Percentiles rank a stretch among this genome's conserved stretches.
Conservation (phyloP, 495 filamentous ascomycete genomes). For the Daldinia vernicosa region DNA sequence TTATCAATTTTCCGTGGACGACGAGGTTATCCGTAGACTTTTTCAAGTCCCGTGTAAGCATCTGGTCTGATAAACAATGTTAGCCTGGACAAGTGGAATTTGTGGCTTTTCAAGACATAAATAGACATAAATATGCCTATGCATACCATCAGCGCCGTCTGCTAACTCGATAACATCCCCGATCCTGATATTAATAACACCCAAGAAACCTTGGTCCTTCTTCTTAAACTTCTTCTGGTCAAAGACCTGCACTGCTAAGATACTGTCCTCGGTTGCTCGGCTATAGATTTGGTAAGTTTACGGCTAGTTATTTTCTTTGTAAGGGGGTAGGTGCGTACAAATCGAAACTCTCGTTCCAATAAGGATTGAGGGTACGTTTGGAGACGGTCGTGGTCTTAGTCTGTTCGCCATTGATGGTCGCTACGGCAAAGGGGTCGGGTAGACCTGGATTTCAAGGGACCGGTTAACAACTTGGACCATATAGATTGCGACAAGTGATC, state of each 20-base stretch:
- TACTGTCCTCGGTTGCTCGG: conserved; percentile 89
- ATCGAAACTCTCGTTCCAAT: conserved; percentile 99
- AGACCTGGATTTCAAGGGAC: conserved; percentile 69
- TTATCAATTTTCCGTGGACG: conserved; percentile 95
- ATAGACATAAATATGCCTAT: neutral
- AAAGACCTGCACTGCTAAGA: conserved; percentile 97
- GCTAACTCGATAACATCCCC: conserved; percentile 91
- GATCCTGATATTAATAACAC: conserved; percentile 95
- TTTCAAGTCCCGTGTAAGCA: conserved; percentile 98
- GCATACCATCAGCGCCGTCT: conserved; percentile 87
- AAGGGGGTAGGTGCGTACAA: conserved; percentile 67
- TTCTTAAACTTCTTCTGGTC: conserved; percentile 99
- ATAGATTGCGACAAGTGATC: conserved; percentile 27
- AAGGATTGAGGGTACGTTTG: conserved; percentile 96
- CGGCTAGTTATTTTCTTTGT: conserved; percentile 7
- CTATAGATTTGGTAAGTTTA: conserved; percentile 59
- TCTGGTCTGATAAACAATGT: conserved; percentile 65
- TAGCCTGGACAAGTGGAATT: conserved; percentile 10
- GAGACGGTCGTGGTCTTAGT: conserved; percentile 95
- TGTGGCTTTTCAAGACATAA: neutral
- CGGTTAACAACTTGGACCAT: conserved; percentile 39
- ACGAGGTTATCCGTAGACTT: conserved; percentile 98
- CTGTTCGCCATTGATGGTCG: conserved; percentile 95
- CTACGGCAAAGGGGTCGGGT: conserved; percentile 97
- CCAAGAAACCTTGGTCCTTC: conserved; percentile 98